Percentiles rank a stretch among this genome's conserved stretches.
Evolutionary conservation across 2,329 filamentous ascomycete species (phyloP).

Genomic region (Blumeriella jaapii): DNA sequence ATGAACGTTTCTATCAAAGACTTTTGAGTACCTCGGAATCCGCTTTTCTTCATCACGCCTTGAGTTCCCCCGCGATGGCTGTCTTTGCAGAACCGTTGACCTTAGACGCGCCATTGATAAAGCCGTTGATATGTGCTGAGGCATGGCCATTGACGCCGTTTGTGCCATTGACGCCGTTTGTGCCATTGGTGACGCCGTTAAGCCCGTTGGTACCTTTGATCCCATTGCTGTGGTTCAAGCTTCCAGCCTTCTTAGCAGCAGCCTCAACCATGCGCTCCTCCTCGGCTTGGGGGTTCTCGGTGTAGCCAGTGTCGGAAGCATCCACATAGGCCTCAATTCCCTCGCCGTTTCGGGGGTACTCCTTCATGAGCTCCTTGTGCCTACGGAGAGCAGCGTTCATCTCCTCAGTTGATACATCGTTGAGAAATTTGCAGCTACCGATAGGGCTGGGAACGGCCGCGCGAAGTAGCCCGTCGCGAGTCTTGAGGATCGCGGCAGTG

Average conservation of each 20-base stretch:
- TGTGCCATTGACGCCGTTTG: not conserved
- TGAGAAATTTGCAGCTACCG: constrained; percentile 56
- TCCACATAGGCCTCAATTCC: constrained; percentile 62
- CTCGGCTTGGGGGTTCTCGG: constrained; percentile 21
- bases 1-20: no score
- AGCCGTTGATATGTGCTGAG: constrained; percentile 1
- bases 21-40: no score
- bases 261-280: constrained; percentile 20
- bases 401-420: constrained; percentile 51
- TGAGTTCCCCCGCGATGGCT: no score
- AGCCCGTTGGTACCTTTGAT: constrained; percentile 15
- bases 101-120: not conserved
- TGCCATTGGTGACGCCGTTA: constrained; percentile 8
- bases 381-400: constrained; percentile 46
- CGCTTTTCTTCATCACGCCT: no score
- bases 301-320: constrained; percentile 52
- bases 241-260: constrained; percentile 18
- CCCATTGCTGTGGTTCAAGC: no score
- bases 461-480: constrained; percentile 55
- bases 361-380: constrained; percentile 53
- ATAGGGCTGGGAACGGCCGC: constrained; percentile 58
- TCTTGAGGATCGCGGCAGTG: constrained; percentile 59
- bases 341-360: constrained; percentile 50
- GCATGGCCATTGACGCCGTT: constrained; percentile 3
- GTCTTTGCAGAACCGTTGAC: not conserved